A percentile compares a stretch with the other conserved stretches of the same genome.
These are phyloP conservation scores for Vaccinium myrtillus DNA, from an alignment of 148 eudicot genomes.

Conservation along the genomic window DNA sequence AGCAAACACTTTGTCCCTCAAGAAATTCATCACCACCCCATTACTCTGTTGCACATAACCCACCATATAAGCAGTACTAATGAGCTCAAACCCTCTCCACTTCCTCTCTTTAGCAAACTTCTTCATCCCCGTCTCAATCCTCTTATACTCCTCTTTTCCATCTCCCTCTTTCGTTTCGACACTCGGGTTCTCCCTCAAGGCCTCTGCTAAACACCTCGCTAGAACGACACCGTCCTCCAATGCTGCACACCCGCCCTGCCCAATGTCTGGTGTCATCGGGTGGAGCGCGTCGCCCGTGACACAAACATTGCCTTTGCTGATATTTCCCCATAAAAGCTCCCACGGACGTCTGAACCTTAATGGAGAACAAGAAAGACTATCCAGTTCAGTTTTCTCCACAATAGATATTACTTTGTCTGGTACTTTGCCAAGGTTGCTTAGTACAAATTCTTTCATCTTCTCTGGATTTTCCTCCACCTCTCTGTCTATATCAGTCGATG, in stretches of 20 bases:
- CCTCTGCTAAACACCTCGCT: conserved; percentile 42
- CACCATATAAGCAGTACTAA: conserved; percentile 36
- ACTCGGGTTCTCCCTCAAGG: conserved; percentile 12
- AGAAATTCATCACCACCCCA: conserved; percentile 33
- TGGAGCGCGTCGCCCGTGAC: conserved; percentile 62
- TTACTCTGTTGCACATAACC: conserved; percentile 41
- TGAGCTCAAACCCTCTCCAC: conserved; percentile 52
- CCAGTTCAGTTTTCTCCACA: conserved; percentile 33
- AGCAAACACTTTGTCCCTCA: conserved; percentile 45
- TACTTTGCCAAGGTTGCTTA: conserved; percentile 50
- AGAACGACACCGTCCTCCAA: conserved; percentile 54
- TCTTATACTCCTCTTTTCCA: conserved; percentile 21
- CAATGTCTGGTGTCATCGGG: conserved; percentile 69
- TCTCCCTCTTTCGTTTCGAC: background rate
- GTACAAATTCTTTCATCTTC: conserved; percentile 50
- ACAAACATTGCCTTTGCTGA: conserved; percentile 60
- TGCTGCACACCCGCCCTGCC: conserved; percentile 61
- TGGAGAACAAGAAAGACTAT: conserved; percentile 32
- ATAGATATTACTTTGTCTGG: conserved; percentile 32
- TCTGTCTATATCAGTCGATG: conserved; percentile 19
- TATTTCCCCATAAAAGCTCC: conserved; percentile 41
- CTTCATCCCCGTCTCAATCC: conserved; percentile 32
- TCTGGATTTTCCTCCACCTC: conserved; percentile 40
- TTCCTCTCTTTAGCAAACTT: conserved; percentile 42
- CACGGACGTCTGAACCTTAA: conserved; percentile 46